These are phyloP conservation scores for Lentinula edodes DNA, from an alignment of 768 basidiomycete species.

Conservation along the genomic window DNA sequence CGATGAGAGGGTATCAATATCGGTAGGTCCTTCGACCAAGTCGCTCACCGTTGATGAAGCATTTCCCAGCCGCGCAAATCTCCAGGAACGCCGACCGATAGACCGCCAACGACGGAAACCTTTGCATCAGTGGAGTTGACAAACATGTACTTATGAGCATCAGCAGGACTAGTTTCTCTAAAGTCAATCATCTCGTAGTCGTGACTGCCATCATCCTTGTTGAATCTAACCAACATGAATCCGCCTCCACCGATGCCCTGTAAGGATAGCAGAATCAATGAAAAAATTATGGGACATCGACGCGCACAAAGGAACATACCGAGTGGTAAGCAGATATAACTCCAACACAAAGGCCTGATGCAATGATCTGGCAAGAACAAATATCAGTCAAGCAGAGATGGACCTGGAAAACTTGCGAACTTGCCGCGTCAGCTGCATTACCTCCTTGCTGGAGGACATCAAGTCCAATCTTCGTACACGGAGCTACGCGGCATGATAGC, in stretches of 20 bases:
- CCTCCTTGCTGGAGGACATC: constrained; percentile 35
- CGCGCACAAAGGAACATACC: background rate
- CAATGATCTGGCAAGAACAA: constrained; percentile 20
- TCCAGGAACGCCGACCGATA: constrained; percentile 44
- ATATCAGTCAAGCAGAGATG: background rate
- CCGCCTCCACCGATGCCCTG: constrained; percentile 4
- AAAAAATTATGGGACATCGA: background rate
- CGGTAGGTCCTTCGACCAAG: background rate
- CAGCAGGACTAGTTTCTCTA: constrained; percentile 37
- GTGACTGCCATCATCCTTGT: constrained; percentile 1
- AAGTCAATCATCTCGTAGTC: constrained; percentile 32
- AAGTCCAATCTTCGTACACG: constrained; percentile 35
- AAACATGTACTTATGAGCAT: constrained; percentile 34
- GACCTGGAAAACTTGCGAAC: background rate
- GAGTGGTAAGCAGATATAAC: constrained; percentile 30
- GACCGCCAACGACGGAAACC: constrained; percentile 37
- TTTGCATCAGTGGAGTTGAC: constrained; percentile 15
- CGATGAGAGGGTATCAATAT: background rate
- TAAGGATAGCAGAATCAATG: background rate
- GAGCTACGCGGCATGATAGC: background rate
- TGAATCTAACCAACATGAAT: constrained; percentile 5
- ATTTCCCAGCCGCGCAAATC: constrained; percentile 41
- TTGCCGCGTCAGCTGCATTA: constrained; percentile 39
- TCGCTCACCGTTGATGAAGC: constrained; percentile 24
- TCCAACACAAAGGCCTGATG: constrained; percentile 32